Conservation (phyloP, 2,329 filamentous ascomycete genomes). For the Hypoxylon sp. region DNA sequence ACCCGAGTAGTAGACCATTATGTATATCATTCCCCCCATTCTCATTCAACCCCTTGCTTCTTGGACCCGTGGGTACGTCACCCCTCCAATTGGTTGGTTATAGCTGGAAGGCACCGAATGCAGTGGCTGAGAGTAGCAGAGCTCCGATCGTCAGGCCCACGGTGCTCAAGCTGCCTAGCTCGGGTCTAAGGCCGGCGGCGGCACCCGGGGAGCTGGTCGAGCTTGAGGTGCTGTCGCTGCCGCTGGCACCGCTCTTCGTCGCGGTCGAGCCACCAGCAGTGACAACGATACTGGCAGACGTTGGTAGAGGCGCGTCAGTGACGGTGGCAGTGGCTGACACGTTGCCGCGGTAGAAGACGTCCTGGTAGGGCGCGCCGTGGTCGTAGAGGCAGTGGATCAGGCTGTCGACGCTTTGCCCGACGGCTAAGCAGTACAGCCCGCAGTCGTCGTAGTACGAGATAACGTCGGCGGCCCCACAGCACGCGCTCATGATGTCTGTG, state of each 20-base stretch:
- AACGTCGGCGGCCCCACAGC: conserved; percentile 62
- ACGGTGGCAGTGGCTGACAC: conserved; percentile 58
- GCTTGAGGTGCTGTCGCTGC: conserved; percentile 21
- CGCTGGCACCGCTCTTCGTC: conserved; percentile 24
- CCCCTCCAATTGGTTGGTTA: conserved; percentile 24
- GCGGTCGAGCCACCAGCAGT: conserved; percentile 31
- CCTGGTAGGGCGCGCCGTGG: conserved; percentile 55
- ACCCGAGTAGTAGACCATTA: conserved; percentile 20
- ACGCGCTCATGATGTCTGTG: conserved; percentile 60
- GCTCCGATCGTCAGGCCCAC: conserved; percentile 56
- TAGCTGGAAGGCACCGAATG: conserved; percentile 51
- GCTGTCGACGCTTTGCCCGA: conserved; percentile 56
- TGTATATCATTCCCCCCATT: not conserved
- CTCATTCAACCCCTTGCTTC: not conserved
- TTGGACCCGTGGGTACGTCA: not conserved
- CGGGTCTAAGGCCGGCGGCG: conserved; percentile 43
- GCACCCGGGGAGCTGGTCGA: conserved; percentile 41
- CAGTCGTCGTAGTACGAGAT: conserved; percentile 63
- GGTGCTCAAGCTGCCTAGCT: conserved; percentile 49
- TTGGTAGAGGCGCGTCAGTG: conserved; percentile 50
- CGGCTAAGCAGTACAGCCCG: conserved; percentile 65
- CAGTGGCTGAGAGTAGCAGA: conserved; percentile 56
- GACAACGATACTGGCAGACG: conserved; percentile 54
- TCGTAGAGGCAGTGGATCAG: conserved; percentile 59
- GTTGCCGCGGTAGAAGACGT: conserved; percentile 63